Evolutionary conservation across 2,329 filamentous ascomycete genomes (phyloP).

Genomic region (Claviceps sorghi): DNA sequence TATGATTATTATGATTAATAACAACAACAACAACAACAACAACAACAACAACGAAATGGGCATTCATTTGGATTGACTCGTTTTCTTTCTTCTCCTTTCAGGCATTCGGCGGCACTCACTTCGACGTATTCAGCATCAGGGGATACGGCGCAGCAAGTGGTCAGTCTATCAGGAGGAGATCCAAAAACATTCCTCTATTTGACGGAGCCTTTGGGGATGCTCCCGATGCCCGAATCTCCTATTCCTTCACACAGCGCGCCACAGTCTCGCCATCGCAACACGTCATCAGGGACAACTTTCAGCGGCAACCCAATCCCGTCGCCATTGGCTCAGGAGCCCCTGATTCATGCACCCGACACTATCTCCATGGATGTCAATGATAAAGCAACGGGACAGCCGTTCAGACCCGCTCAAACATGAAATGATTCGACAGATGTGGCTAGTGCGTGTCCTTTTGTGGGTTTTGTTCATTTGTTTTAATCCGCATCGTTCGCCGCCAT

Average conservation of each 20-base stretch:
- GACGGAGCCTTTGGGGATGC: constrained; percentile 28
- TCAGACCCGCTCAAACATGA: background rate
- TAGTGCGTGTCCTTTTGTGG: too few relatives aligned
- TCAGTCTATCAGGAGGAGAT: constrained; percentile 20
- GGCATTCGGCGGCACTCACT: constrained; percentile 33
- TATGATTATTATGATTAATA: too few relatives aligned
- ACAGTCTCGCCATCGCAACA: constrained; percentile 24
- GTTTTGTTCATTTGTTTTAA: too few relatives aligned
- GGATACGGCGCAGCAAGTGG: constrained; percentile 22
- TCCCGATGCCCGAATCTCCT: constrained; percentile 32
- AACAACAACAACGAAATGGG: constrained; percentile 17
- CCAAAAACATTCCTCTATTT: constrained; percentile 29
- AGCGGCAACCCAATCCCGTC: constrained; percentile 19
- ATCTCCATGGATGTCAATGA: constrained; percentile 11
- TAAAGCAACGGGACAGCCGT: constrained; percentile 14
- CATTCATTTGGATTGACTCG: constrained; percentile 38
- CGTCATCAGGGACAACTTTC: constrained; percentile 19
- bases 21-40: too few relatives aligned
- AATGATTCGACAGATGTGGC: background rate
- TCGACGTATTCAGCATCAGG: constrained; percentile 30
- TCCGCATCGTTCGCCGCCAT: too few relatives aligned
- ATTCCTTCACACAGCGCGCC: constrained; percentile 19
- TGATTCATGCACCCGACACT: constrained; percentile 11
- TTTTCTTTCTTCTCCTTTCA: constrained; percentile 24
- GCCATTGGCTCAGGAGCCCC: constrained; percentile 19